Evolutionary conservation across 164 flowering plant species (phyloP).

Genomic region (Nymphaea thermarum): DNA sequence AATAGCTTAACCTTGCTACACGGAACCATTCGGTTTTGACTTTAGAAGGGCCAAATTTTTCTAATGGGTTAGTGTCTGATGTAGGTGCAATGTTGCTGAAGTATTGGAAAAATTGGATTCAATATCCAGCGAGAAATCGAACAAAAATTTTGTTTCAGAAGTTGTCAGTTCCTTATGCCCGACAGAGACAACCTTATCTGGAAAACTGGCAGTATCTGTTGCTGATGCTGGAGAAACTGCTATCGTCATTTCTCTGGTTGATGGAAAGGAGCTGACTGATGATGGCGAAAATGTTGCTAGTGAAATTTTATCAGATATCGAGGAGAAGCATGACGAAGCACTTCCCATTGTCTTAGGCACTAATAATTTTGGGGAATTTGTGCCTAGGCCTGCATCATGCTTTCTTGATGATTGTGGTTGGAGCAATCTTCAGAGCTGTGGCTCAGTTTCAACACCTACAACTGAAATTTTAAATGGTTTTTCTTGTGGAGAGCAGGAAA

Average conservation of each 20-base stretch:
- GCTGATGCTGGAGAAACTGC: slow-evolving; percentile 97
- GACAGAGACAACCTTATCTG: slow-evolving; percentile 28
- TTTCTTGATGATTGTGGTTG: neutral
- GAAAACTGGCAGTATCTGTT: slow-evolving; percentile 63
- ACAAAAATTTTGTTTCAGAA: slow-evolving; percentile 14
- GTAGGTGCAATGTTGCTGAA: slow-evolving; percentile 43
- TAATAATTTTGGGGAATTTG: neutral
- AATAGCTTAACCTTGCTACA: neutral
- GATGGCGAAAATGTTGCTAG: slow-evolving; percentile 11
- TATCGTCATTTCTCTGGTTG: slow-evolving; percentile 73
- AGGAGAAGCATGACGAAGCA: slow-evolving; percentile 10
- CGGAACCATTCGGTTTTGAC: too few species aligned
- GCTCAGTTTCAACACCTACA: too few species aligned
- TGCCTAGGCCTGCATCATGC: neutral
- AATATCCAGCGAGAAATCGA: slow-evolving; percentile 11
- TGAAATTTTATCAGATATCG: slow-evolving; percentile 5
- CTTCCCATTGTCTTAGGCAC: slow-evolving; percentile 6
- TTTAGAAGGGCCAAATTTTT: neutral
- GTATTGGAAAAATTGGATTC: slow-evolving; percentile 19
- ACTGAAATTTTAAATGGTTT: too few species aligned
- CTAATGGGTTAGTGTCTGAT: slow-evolving; percentile 3
- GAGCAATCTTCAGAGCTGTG: neutral
- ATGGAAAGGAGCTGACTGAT: slow-evolving; percentile 19
- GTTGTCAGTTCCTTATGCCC: slow-evolving; percentile 11
- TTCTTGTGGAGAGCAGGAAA: too few species aligned